Evolutionary conservation across 139 green algal species (phyloP).

Genomic region (Zygnema cylindricum): DNA sequence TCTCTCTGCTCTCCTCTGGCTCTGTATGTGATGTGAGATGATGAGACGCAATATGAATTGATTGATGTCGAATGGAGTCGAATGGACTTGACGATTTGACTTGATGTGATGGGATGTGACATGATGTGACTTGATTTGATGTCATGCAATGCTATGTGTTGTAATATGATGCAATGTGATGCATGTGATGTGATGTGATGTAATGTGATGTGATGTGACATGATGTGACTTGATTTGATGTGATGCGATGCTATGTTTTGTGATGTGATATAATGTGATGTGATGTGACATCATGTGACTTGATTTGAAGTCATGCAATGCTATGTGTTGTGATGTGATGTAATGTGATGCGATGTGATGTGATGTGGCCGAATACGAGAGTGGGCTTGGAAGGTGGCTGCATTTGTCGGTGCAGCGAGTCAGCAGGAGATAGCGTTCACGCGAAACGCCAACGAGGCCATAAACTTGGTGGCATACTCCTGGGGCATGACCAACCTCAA

Average conservation of each 20-base stretch:
- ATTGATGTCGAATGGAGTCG: too few relatives aligned
- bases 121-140: too few relatives aligned
- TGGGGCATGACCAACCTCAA: slow-evolving; percentile 87
- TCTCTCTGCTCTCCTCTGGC: too few relatives aligned
- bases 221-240: too few relatives aligned
- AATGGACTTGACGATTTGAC: too few relatives aligned
- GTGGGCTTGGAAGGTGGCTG: slow-evolving; percentile 81
- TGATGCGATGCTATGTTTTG: too few relatives aligned
- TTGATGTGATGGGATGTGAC: too few relatives aligned
- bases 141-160: slow-evolving; percentile 25
- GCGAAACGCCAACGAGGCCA: slow-evolving; percentile 92
- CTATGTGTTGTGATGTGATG: slow-evolving; percentile 14
- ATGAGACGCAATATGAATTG: too few relatives aligned
- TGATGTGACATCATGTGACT: too few relatives aligned
- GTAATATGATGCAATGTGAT: background rate
- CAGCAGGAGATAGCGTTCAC: slow-evolving; percentile 92
- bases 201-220: too few relatives aligned
- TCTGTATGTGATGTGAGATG: too few relatives aligned
- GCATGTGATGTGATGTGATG: slow-evolving; percentile 25
- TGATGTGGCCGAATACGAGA: slow-evolving; percentile 83
- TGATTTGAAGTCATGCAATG: slow-evolving; percentile 28
- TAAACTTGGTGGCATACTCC: slow-evolving; percentile 96
- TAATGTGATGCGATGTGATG: background rate
- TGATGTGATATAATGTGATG: too few relatives aligned
- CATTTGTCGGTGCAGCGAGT: slow-evolving; percentile 78